A percentile compares a stretch with the other conserved stretches of the same genome.
Conservation (phyloP, 2,329 filamentous ascomycete species). For the Lecanicillium sp. region DNA sequence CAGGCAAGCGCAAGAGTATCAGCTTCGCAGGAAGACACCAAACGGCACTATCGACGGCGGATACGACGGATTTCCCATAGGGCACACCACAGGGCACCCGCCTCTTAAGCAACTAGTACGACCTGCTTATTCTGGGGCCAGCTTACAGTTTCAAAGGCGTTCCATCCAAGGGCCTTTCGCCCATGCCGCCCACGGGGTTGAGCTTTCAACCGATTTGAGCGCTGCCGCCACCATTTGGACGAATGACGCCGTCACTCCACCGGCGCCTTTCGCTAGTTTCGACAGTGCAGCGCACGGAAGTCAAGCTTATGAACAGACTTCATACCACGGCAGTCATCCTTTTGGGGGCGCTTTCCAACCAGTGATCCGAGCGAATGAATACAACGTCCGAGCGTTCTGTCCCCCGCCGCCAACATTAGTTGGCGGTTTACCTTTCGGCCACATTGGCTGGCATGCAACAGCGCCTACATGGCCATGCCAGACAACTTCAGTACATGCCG, state of each 20-base stretch:
- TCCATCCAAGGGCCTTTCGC: neutral
- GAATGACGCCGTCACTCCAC: too few relatives aligned
- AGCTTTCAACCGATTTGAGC: too few relatives aligned
- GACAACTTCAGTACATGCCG: too few relatives aligned
- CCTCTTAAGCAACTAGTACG: constrained; percentile 79
- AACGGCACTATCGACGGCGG: constrained; percentile 88
- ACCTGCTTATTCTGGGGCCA: constrained; percentile 32
- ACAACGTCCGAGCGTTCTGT: constrained; percentile 30
- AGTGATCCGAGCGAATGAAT: constrained; percentile 26
- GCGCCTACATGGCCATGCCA: constrained; percentile 3
- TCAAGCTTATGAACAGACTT: neutral
- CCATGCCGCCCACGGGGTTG: too few relatives aligned
- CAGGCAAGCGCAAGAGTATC: constrained; percentile 51
- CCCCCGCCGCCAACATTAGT: constrained; percentile 24
- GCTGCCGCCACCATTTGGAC: too few relatives aligned
- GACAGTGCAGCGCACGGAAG: constrained; percentile 7
- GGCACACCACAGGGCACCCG: constrained; percentile 65
- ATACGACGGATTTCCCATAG: constrained; percentile 76
- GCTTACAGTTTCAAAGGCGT: neutral
- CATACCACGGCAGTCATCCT: neutral
- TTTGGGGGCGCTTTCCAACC: constrained; percentile 20
- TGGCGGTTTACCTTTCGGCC: constrained; percentile 22
- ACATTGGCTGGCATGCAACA: constrained; percentile 16
- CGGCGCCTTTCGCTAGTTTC: constrained; percentile 5
- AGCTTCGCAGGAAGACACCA: constrained; percentile 84